These are phyloP conservation scores for Clonostachys chloroleuca DNA, from an alignment of 2,329 filamentous ascomycete species.

Conservation along the genomic window DNA sequence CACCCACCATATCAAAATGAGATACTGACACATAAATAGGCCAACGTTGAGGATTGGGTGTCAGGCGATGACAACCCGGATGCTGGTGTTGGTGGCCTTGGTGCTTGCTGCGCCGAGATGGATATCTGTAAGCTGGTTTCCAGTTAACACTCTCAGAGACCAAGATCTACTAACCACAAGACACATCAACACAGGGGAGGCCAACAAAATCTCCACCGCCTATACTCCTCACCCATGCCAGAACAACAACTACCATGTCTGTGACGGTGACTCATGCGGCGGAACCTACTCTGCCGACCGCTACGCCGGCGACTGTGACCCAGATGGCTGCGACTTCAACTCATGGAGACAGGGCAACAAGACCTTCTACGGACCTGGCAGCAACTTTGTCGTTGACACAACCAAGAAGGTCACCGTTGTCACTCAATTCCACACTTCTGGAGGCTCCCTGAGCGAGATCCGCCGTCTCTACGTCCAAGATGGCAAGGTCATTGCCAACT, in stretches of 20 bases:
- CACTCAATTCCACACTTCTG: slow-evolving; percentile 46
- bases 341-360: slow-evolving; percentile 56
- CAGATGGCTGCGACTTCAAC: slow-evolving; percentile 64
- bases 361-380: slow-evolving; percentile 54
- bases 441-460: slow-evolving; percentile 31
- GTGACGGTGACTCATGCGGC: slow-evolving; percentile 31
- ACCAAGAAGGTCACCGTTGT: slow-evolving; percentile 32
- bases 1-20: background rate
- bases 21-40: slow-evolving; percentile 10
- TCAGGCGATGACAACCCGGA: slow-evolving; percentile 45
- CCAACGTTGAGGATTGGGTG: slow-evolving; percentile 37
- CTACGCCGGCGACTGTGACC: slow-evolving; percentile 56
- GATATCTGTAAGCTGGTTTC: slow-evolving; percentile 46
- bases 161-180: background rate
- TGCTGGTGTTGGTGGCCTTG: slow-evolving; percentile 40
- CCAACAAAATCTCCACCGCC: slow-evolving; percentile 11
- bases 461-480: slow-evolving; percentile 58
- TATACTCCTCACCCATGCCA: slow-evolving; percentile 15
- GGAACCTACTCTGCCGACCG: slow-evolving; percentile 43
- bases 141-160: slow-evolving; percentile 30
- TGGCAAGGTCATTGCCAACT: slow-evolving; percentile 43
- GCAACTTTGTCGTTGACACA: slow-evolving; percentile 46
- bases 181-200: slow-evolving; percentile 39
- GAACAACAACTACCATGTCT: slow-evolving; percentile 32
- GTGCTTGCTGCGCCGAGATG: slow-evolving; percentile 55